Percentiles rank a stretch among this genome's conserved stretches.
Evolutionary conservation across 805 yeast genomes (phyloP).

Genomic region (Wickerhamomyces xylosicus): DNA sequence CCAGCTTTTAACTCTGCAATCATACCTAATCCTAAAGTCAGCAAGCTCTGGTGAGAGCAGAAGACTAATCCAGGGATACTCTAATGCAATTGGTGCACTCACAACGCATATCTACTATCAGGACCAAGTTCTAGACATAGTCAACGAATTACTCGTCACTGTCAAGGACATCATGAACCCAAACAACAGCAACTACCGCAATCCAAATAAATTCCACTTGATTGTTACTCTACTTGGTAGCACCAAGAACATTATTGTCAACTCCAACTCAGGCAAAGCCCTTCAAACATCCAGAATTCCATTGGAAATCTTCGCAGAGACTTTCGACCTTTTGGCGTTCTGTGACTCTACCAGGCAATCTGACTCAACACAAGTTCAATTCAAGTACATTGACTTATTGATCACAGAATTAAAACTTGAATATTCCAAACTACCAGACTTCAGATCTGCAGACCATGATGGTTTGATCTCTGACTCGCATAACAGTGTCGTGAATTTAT

Average conservation of each 20-base stretch:
- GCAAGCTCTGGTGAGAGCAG: too few relatives aligned
- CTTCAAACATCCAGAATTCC: constrained; percentile 17
- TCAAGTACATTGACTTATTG: constrained; percentile 11
- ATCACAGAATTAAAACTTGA: constrained; percentile 11
- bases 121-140: constrained; percentile 78
- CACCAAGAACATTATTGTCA: constrained; percentile 8
- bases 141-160: constrained; percentile 50
- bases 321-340: constrained; percentile 10
- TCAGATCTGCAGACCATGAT: constrained; percentile 9
- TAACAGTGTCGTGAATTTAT: constrained; percentile 12
- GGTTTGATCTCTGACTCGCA: constrained; percentile 12
- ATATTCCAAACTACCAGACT: constrained; percentile 8
- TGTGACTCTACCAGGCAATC: neutral
- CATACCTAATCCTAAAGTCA: constrained; percentile 17
- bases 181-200: neutral
- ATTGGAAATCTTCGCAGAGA: constrained; percentile 15
- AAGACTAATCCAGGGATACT: constrained; percentile 32
- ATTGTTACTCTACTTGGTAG: constrained; percentile 10
- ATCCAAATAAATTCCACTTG: neutral
- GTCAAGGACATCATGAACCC: constrained; percentile 18
- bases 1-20: constrained; percentile 42
- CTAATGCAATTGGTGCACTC: constrained; percentile 55
- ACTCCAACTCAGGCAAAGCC: constrained; percentile 10
- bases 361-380: constrained; percentile 7
- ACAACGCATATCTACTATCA: constrained; percentile 75